phyloP scores from a whole-genome alignment of 1,139 yeast genomes.

The Yamadazyma mexicana region DNA sequence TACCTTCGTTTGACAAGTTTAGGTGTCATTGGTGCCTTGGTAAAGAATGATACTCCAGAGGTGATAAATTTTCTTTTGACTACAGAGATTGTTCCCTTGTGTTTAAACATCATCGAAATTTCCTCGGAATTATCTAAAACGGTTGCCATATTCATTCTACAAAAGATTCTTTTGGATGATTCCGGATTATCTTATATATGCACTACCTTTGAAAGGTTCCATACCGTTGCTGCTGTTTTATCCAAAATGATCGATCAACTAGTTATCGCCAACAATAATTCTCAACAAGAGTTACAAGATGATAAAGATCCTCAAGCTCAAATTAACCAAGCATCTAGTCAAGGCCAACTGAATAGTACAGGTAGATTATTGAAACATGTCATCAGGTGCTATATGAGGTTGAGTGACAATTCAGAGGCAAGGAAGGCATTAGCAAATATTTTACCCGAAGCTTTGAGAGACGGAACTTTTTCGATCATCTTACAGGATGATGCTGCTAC shows the following conservation, averaged over 20 bases:
- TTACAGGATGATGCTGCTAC: conserved; percentile 88
- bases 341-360: conserved; percentile 39
- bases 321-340: conserved; percentile 21
- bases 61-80: conserved; percentile 87
- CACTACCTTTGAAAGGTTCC: conserved; percentile 92
- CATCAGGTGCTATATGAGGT: conserved; percentile 86
- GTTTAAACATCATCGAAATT: conserved; percentile 92
- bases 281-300: conserved; percentile 7
- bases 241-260: conserved; percentile 88
- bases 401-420: conserved; percentile 89
- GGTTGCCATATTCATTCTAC: conserved; percentile 93
- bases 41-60: conserved; percentile 93
- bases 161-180: conserved; percentile 88
- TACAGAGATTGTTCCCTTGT: conserved; percentile 93
- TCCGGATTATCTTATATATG: conserved; percentile 89
- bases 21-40: conserved; percentile 96
- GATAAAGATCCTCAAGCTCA: conserved; percentile 7
- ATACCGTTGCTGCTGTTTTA: conserved; percentile 88
- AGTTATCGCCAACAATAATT: conserved; percentile 9
- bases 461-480: conserved; percentile 82
- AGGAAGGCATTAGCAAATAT: conserved; percentile 82
- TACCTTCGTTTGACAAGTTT: conserved; percentile 87
- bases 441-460: conserved; percentile 83
- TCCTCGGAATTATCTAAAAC: conserved; percentile 93
- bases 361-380: conserved; percentile 90